These are phyloP conservation scores for Apophysomyces sp. DNA, from an alignment of 371 early-diverging fungal genomes.

Conservation along the genomic window DNA sequence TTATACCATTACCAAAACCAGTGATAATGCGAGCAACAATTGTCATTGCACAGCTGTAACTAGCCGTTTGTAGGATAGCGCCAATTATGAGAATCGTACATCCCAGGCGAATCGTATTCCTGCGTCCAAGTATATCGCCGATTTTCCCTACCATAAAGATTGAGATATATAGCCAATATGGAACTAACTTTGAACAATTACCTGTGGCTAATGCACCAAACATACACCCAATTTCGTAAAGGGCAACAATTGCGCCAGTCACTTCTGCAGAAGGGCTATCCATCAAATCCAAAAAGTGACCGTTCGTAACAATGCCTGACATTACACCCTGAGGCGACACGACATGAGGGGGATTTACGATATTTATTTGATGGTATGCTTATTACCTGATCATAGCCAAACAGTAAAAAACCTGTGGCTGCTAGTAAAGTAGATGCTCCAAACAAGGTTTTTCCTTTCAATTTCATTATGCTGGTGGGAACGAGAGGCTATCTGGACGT, in stretches of 20 bases:
- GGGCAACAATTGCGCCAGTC: slow-evolving; percentile 22
- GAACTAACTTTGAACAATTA: neutral
- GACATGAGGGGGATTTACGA: neutral
- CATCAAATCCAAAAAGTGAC: slow-evolving; percentile 26
- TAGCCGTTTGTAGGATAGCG: slow-evolving; percentile 38
- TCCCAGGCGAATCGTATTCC: slow-evolving; percentile 32
- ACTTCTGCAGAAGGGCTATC: slow-evolving; percentile 14
- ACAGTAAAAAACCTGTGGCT: slow-evolving; percentile 34
- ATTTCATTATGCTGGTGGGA: slow-evolving; percentile 4
- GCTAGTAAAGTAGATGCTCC: slow-evolving; percentile 29
- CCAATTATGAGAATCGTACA: slow-evolving; percentile 32
- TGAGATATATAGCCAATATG: neutral
- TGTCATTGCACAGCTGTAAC: slow-evolving; percentile 35
- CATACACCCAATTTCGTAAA: slow-evolving; percentile 34
- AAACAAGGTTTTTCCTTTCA: slow-evolving; percentile 35
- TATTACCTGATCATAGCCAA: slow-evolving; percentile 41
- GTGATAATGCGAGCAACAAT: slow-evolving; percentile 51
- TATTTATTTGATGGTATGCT: neutral
- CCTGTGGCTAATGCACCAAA: slow-evolving; percentile 25
- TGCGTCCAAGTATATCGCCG: slow-evolving; percentile 32
- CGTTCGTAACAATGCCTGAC: slow-evolving; percentile 33
- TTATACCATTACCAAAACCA: slow-evolving; percentile 57
- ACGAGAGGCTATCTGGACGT: neutral
- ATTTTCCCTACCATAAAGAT: neutral
- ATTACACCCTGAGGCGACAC: slow-evolving; percentile 26